A percentile compares a stretch with the other conserved stretches of the same genome.
Conservation (phyloP, 1,284 basidiomycete species). For the Agroathelia rolfsii region DNA sequence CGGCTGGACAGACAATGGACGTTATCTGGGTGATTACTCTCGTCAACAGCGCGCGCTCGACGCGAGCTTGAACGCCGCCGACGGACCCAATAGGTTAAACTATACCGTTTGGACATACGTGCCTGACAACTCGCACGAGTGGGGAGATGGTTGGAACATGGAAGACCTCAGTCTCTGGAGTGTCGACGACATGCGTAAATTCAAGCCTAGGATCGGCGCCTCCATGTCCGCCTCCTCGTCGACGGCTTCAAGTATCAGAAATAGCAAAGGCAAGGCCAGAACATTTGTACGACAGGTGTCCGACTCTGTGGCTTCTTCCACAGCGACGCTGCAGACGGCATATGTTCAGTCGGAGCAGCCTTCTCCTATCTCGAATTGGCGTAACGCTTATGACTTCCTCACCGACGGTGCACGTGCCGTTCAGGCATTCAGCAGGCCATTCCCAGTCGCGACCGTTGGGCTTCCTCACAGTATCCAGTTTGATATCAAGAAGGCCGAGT, state of each 20-base stretch:
- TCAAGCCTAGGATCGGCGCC: no score
- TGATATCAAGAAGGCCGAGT: conserved; percentile 61
- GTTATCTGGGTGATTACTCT: conserved; percentile 71
- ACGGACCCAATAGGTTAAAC: conserved; percentile 75
- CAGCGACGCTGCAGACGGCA: conserved; percentile 1
- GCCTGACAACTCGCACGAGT: conserved; percentile 68
- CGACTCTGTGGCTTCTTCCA: conserved; percentile 1
- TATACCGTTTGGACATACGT: conserved; percentile 93
- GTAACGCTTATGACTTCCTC: conserved; percentile 56
- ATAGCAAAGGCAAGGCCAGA: no score
- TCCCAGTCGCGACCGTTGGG: conserved; percentile 69
- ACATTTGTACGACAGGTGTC: neutral
- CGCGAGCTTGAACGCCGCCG: conserved; percentile 82
- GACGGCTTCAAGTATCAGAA: no score
- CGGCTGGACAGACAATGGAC: conserved; percentile 71
- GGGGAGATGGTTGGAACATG: conserved; percentile 96
- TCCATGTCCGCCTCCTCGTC: no score
- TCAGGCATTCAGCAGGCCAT: conserved; percentile 77
- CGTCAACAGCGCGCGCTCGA: conserved; percentile 83
- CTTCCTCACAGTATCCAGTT: conserved; percentile 59
- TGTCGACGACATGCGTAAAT: no score
- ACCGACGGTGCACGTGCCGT: conserved; percentile 77
- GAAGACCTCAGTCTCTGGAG: conserved; percentile 93
- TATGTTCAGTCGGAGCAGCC: neutral
- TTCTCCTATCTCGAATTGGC: conserved; percentile 13